Base-by-base conservation (phyloP, 2,329 filamentous ascomycete species). In the Fusarium fujikuroi region DNA sequence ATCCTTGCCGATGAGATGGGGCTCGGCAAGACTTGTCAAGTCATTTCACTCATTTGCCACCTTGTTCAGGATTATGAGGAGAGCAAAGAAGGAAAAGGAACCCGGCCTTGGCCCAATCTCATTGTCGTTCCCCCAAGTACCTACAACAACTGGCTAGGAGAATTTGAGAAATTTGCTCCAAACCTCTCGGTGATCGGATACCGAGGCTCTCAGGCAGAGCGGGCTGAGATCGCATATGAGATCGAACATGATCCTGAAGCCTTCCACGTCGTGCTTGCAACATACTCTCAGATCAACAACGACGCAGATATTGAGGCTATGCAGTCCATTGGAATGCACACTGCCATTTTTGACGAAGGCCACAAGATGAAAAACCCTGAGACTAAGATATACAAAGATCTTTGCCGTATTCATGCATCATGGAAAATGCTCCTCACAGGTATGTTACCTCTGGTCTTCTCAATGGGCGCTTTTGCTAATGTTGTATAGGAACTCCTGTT, bases 1-100 rank as follows among this genome's bases (percentile, higher is more conserved):
- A 98, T 99, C 63, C 86, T 99, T 23, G 96, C 96, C 4, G 96
- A 99, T 80, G 96, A 99, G 80, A 99, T 99, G 96, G 96, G 93
- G 58, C 85, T 95, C 44, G 96, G 96, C 50, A 99, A 99, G 86
- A 99, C 96, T 1, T 98, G 95, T 77, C 95, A 99, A 79, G 94
- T 98, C 70, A 97, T 99, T 75, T 91, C 94, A 0, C 94, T 99
- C 77, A 87, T 99, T 50, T 93, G 94, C 21, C 92, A 97, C 76
- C 85, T 99, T 32, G 90, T 93, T 21, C 90, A 95, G 78, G 89
- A 89, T 36, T 90, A 86, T 67, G 79, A 85, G 39, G 77, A 78
- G 10, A 69, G 76, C 7, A 69, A 67, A 9, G 59, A 32, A 4
- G 23, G n/a, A 7, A 63, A 53, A 18, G 70, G 73, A 6, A 70